Evolutionary conservation across 2,329 filamentous ascomycete genomes (phyloP), one percentile per base, ranked within the genome.

Genomic region (Aureobasidium zeae): DNA sequence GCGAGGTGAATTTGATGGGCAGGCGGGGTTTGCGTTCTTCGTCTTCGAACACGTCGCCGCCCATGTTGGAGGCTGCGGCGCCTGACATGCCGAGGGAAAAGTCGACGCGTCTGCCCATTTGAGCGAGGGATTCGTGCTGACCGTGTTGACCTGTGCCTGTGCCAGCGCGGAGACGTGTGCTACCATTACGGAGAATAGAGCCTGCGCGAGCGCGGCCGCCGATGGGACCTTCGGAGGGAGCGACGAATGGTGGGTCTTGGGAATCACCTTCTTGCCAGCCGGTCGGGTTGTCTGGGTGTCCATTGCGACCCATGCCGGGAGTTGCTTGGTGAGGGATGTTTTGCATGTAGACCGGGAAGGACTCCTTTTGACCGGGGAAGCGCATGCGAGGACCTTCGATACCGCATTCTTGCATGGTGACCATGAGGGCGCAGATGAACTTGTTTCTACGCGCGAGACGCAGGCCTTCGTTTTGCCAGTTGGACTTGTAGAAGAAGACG

Each of bases 401-500:
- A 46, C 86, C 86, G 39, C 89, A 72, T 44, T 86, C 78, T 49
- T 83, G 75, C 70, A 95, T 87, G 44, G 85, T 78, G 26, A 83
- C 71, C 82, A 94, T 94, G 56, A 96, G 69, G 49, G 91, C 86
- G 51, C 83, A 87, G 52, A 93, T 87, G 63, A 96, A 94, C 59
- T 88, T 91, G 71, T 95, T 95, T 55, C 91, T 84, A 13, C 89
- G 78, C 53, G 83, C 85, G 2, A 96, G 74, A 66, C 89, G 87
- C 17, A 95, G 72, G 32, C 93, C 71, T 60, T 96, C 89, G 59
- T 95, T 95, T 60, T 96, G 89, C 76, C 84, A 95, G 62, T 89
- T 95, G 47, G 83, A 86, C 63, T 95, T 95, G 74, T 95, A 94
- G 70, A 95, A 95, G 70, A 94, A 94, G 56, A 95, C 81, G 45